Base-by-base conservation (phyloP, 2,329 filamentous ascomycete genomes). In the Purpureocillium lavendulum region DNA sequence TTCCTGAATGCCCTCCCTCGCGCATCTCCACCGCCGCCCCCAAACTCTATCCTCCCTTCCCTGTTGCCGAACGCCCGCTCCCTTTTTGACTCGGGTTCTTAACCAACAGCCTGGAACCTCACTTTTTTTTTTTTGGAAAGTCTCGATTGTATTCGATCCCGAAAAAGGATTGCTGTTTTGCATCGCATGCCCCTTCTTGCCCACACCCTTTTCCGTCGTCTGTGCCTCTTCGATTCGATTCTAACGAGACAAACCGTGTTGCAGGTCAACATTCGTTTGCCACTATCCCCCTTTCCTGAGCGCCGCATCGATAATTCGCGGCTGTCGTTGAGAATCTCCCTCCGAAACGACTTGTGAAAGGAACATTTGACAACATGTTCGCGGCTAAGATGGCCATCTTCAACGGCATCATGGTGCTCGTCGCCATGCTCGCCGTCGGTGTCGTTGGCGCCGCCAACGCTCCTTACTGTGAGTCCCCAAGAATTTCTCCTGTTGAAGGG, bases 301-400 rank as follows among this genome's bases (percentile, higher is more conserved):
- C n/a, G n/a, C n/a, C n/a, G n/a, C n/a, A n/a, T n/a, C n/a, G n/a
- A n/a, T n/a, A n/a, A n/a, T n/a, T n/a, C n/a, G n/a, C n/a, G n/a
- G n/a, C n/a, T n/a, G n/a, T n/a, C n/a, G n/a, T n/a, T n/a, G n/a
- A n/a, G n/a, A n/a, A n/a, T n/a, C n/a, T n/a, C n/a, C n/a, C n/a
- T n/a, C n/a, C n/a, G 18, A 29, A 30, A 10, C 15, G 5, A 32
- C 12, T 37, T 18, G 16, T n/a, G 15, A 13, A 5, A 18, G 11
- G 24, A 7, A 12, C 24, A 8, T 10, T 17, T n/a, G 8, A 21
- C 29, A 40, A 40, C 36, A 61, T 61, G 58, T 37, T 47, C 48
- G 40, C 48, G 30, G 39, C 46, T 46, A 59, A 55, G 45, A 56
- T 56, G 50, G 49, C 50, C 39, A 24, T 47, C 29, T 39, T 57